Evolutionary conservation across 2,329 filamentous ascomycete genomes (phyloP).

Genomic region (Monascus ruber): DNA sequence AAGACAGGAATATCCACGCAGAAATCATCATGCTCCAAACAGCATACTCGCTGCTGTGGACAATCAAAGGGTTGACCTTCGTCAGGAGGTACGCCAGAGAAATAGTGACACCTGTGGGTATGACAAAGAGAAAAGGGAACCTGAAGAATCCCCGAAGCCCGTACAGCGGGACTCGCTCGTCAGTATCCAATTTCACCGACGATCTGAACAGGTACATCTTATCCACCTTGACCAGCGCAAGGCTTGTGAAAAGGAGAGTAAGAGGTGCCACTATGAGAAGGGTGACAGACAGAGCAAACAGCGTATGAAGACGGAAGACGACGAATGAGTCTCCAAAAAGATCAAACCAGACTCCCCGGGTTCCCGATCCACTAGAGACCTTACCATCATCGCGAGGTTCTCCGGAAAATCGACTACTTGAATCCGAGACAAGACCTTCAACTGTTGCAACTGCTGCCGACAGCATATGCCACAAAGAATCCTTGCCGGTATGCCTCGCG

Average conservation of each 20-base stretch:
- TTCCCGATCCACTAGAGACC: constrained; percentile 55
- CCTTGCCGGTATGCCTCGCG: constrained; percentile 54
- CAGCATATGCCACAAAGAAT: constrained; percentile 87
- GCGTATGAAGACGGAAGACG: constrained; percentile 64
- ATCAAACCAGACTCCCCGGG: constrained; percentile 83
- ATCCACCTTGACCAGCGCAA: constrained; percentile 57
- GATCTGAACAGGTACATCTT: constrained; percentile 83
- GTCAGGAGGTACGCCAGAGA: constrained; percentile 63
- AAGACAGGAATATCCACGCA: constrained; percentile 67
- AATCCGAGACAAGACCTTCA: constrained; percentile 57
- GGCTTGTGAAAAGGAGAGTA: constrained; percentile 56
- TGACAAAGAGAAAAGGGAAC: constrained; percentile 62
- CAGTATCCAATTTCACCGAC: constrained; percentile 48
- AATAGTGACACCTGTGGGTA: constrained; percentile 58
- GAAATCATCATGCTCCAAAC: constrained; percentile 83
- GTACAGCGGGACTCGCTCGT: constrained; percentile 52
- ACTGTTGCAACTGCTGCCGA: constrained; percentile 69
- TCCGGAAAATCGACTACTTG: constrained; percentile 55
- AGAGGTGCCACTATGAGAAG: constrained; percentile 71
- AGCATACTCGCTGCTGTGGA: constrained; percentile 80
- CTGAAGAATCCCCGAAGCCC: constrained; percentile 77
- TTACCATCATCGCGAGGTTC: constrained; percentile 46
- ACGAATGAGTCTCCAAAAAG: constrained; percentile 71
- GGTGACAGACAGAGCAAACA: constrained; percentile 81
- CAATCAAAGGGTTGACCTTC: constrained; percentile 77